These are phyloP conservation scores for Purshia tridentata DNA, from an alignment of 306 rosid species.

Conservation along the genomic window DNA sequence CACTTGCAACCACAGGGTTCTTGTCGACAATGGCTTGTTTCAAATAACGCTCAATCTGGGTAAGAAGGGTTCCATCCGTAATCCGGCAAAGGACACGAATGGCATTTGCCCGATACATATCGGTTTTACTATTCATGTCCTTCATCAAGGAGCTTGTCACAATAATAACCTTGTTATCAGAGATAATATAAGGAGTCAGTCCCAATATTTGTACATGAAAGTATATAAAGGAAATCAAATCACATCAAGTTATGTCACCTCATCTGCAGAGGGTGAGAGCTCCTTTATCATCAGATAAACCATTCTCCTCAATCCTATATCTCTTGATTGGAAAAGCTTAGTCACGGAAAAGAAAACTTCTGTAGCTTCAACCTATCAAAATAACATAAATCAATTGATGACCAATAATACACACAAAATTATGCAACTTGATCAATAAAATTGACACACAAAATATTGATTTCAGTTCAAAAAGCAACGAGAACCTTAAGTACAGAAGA, in stretches of 20 bases:
- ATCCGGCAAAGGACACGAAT: slow-evolving; percentile 97
- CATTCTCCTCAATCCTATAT: slow-evolving; percentile 97
- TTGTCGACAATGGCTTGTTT: slow-evolving; percentile 98
- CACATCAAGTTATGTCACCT: slow-evolving; percentile 47
- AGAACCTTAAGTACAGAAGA: neutral
- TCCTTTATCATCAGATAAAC: slow-evolving; percentile 95
- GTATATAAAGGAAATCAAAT: slow-evolving; percentile 18
- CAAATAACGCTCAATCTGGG: slow-evolving; percentile 93
- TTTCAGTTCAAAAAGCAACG: neutral
- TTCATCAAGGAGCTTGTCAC: slow-evolving; percentile 99
- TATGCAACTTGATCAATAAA: neutral
- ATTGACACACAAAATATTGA: neutral
- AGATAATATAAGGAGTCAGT: slow-evolving; percentile 35
- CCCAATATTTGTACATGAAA: slow-evolving; percentile 23
- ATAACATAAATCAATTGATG: slow-evolving; percentile 11
- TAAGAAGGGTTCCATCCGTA: slow-evolving; percentile 95
- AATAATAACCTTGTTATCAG: slow-evolving; percentile 62
- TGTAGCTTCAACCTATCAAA: slow-evolving; percentile 81
- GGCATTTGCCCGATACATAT: slow-evolving; percentile 98
- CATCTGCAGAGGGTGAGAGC: slow-evolving; percentile 93
- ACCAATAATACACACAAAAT: slow-evolving; percentile 12
- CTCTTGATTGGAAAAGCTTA: slow-evolving; percentile 92
- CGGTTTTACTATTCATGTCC: slow-evolving; percentile 98
- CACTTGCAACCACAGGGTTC: slow-evolving; percentile 99
- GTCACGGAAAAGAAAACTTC: slow-evolving; percentile 98